Evolutionary conservation across 2,329 filamentous ascomycete genomes (phyloP), one percentile per base, ranked within the genome.

Genomic region (Microdochium paspali): DNA sequence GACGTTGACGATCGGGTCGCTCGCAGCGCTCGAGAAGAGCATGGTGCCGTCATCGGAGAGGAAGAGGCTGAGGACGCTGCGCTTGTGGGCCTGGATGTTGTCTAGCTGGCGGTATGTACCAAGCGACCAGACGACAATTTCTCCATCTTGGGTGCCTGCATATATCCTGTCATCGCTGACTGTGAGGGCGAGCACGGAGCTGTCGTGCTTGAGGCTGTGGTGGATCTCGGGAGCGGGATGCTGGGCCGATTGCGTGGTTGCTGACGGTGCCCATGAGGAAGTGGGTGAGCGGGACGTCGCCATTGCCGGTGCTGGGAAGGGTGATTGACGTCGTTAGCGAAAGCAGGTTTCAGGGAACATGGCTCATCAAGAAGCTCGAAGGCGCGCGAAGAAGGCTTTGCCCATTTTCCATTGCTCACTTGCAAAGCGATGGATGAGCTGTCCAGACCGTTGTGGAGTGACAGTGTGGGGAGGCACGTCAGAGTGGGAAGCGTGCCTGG

Each of bases 1-100:
- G 39, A 95, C 88, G 63, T 95, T 96, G 61, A 97, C 84, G 49
- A 96, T 85, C 2, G 91, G 87, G 61, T 98, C 93, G 55, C 90
- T 90, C 10, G 42, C 42, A 10, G 90, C 91, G 57, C 87, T 94
- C 10, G 91, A 97, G 65, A 98, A 91, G 10, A 98, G 78, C 25
- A 95, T 73, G 15, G 73, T 74, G 52, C 80, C 74, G 63, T 94
- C 84, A 46, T 82, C 76, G 9, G 87, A 90, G 24, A 98, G 74
- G 61, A 82, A 86, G 3, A 98, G 76, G 49, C 85, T 89, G 44
- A 98, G 80, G 21, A 98, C 87, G 60, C 89, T 95, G 47, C 93
- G 87, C 61, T 88, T 85, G 69, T 98, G 93, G 4, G 89, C 93
- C 62, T 93, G 86, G 20, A 97, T 81, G 24, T 84, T 84, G 39